phyloP scores from a whole-genome alignment of 345 rosid species.

The Salix suchowensis region DNA sequence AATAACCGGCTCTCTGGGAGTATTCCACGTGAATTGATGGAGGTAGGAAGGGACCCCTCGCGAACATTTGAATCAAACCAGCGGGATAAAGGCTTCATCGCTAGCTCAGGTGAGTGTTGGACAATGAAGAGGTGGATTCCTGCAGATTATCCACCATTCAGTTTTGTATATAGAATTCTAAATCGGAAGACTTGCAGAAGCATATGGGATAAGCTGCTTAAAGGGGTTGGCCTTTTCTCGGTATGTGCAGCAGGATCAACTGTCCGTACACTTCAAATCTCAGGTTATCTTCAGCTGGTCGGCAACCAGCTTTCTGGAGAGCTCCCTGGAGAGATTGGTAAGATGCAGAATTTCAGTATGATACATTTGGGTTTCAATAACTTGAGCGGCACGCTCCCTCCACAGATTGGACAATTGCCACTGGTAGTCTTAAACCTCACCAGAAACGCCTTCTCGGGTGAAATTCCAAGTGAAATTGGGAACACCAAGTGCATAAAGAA shows the following conservation, averaged over 20 bases:
- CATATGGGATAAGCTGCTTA: conserved; percentile 70
- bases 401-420: conserved; percentile 51
- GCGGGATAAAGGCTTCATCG: conserved; percentile 24
- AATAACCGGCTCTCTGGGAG: conserved; percentile 66
- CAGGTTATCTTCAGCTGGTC: conserved; percentile 78
- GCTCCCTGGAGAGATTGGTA: conserved; percentile 55
- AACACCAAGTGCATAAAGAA: conserved; percentile 57
- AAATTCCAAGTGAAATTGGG: conserved; percentile 65
- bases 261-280: conserved; percentile 34
- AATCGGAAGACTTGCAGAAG: conserved; percentile 66
- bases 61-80: conserved; percentile 54
- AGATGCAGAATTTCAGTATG: conserved; percentile 60
- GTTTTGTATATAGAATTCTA: conserved; percentile 58
- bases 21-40: conserved; percentile 53
- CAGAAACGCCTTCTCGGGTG: conserved; percentile 51
- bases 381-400: conserved; percentile 54
- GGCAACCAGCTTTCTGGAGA: conserved; percentile 66
- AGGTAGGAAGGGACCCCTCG: conserved; percentile 52
- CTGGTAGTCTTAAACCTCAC: conserved; percentile 74
- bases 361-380: conserved; percentile 65
- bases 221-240: conserved; percentile 64
- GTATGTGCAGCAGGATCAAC: conserved; percentile 42
- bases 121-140: conserved; percentile 93
- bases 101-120: conserved; percentile 75
- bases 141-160: conserved; percentile 86